phyloP scores from a whole-genome alignment of 2,329 filamentous ascomycete genomes.

The Fusarium tricinctum region DNA sequence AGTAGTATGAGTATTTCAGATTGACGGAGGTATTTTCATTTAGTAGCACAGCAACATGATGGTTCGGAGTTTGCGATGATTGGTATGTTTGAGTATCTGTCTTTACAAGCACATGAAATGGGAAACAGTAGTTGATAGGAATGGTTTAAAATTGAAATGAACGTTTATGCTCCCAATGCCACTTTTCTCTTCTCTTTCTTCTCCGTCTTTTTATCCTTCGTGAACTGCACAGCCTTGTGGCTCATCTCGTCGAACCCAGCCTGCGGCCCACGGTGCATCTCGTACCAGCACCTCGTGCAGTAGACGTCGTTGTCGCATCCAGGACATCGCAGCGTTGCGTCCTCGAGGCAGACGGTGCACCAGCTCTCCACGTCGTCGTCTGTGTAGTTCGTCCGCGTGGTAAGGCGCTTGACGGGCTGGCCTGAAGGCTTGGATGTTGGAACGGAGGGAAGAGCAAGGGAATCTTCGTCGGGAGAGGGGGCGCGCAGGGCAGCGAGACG shows the following conservation, averaged over 20 bases:
- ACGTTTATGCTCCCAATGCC: conserved; percentile 55
- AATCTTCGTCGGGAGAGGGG: conserved; percentile 48
- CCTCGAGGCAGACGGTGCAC: conserved; percentile 87
- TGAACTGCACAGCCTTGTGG: conserved; percentile 76
- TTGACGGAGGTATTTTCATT: conserved; percentile 22
- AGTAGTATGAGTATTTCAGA: background rate
- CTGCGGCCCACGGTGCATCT: conserved; percentile 79
- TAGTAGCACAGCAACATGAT: conserved; percentile 17
- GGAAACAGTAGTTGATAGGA: conserved; percentile 26
- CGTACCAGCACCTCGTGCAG: conserved; percentile 83
- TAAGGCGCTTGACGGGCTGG: conserved; percentile 56
- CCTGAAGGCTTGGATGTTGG: conserved; percentile 65
- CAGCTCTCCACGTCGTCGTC: conserved; percentile 82
- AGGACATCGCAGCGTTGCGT: conserved; percentile 78
- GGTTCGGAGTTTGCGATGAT: conserved; percentile 24
- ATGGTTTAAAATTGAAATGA: conserved; percentile 31
- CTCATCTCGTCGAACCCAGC: conserved; percentile 78
- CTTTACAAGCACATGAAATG: conserved; percentile 17
- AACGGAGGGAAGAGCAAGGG: conserved; percentile 62
- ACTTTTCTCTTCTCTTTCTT: conserved; percentile 54
- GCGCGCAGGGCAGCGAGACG: conserved; percentile 67
- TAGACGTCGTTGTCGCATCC: conserved; percentile 82
- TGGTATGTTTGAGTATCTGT: conserved; percentile 37
- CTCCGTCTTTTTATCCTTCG: conserved; percentile 54
- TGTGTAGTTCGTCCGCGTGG: conserved; percentile 63